Evolutionary conservation across 495 filamentous ascomycete species (phyloP).

Genomic region (Peziza echinospora): DNA sequence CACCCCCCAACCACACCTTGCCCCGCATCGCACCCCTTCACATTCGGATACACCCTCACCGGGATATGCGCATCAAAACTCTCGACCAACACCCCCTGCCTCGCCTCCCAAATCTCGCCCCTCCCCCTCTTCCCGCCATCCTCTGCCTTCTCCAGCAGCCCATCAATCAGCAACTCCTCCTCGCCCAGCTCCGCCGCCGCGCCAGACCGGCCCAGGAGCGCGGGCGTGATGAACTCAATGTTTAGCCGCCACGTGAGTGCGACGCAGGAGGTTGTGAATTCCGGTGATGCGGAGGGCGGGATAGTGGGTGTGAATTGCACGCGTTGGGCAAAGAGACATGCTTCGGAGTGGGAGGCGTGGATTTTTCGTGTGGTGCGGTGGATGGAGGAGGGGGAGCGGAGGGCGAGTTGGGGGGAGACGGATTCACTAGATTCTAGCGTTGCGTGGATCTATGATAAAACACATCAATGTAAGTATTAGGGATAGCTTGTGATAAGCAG

Average conservation of each 20-base stretch:
- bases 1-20: background rate
- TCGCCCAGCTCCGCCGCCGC: conserved; percentile 21
- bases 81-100: conserved; percentile 15
- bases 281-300: conserved; percentile 58
- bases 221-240: conserved; percentile 68
- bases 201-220: conserved; percentile 20
- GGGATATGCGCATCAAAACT: conserved; percentile 20
- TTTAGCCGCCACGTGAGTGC: conserved; percentile 66
- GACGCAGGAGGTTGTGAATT: conserved; percentile 72
- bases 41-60: conserved; percentile 18
- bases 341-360: conserved; percentile 53
- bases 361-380: conserved; percentile 64
- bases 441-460: conserved; percentile 29
- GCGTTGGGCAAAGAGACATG: conserved; percentile 55
- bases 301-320: conserved; percentile 62
- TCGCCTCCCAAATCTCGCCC: conserved; percentile 16
- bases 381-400: conserved; percentile 68
- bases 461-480: background rate
- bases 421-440: conserved; percentile 61
- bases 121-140: too few species aligned
- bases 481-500: background rate
- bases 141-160: conserved; percentile 26
- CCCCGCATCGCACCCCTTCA: background rate
- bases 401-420: conserved; percentile 52
- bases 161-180: conserved; percentile 11